Evolutionary conservation across 2,329 filamentous ascomycete species (phyloP), one percentile per base, ranked within the genome.

Genomic region (Diaporthe sp.): DNA sequence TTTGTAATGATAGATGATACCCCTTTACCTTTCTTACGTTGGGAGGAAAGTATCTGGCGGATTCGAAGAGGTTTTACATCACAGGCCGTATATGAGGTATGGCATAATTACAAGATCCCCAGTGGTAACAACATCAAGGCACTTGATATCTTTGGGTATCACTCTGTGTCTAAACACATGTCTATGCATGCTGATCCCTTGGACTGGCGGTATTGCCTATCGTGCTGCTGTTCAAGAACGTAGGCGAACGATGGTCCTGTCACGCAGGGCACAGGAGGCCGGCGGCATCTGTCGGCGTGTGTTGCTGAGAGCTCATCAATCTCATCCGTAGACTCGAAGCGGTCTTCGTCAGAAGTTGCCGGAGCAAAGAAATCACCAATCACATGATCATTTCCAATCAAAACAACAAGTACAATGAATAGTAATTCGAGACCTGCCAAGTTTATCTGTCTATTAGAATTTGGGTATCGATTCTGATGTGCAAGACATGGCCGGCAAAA

Each of bases 401-500:
- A 28, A 19, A 65, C 10, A 15, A 46, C 6, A 22, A n/a, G 25
- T 34, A 46, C 3, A 25, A 57, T 39, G 4, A 39, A 49, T 65
- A 59, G 25, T 42, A 1, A 55, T 65, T 28, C 37, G 17, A 65
- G n/a, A 73, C 49, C 58, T 65, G 58, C 28, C 58, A 49, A 55
- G 25, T 73, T 62, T 73, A 73, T 73, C 46, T 73, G 58, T 73
- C 46, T 73, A 73, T 55, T 13, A 73, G 51, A 51, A 72, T 51
- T 73, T 44, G 70, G 71, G 71, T 73, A 73, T 73, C 58, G 58
- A 73, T 61, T 73, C 70, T 39, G 70, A 62, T 42, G 59, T 65
- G 57, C 25, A 55, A 73, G 58, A 55, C 58, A 55, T 42, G 57
- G 71, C 58, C 39, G 8, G 25, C 57, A 42, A 62, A 42, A 42